Percentiles rank a stretch among this genome's conserved stretches.
phyloP scores from a whole-genome alignment of 306 rosid species.

The Medicago lupulina region DNA sequence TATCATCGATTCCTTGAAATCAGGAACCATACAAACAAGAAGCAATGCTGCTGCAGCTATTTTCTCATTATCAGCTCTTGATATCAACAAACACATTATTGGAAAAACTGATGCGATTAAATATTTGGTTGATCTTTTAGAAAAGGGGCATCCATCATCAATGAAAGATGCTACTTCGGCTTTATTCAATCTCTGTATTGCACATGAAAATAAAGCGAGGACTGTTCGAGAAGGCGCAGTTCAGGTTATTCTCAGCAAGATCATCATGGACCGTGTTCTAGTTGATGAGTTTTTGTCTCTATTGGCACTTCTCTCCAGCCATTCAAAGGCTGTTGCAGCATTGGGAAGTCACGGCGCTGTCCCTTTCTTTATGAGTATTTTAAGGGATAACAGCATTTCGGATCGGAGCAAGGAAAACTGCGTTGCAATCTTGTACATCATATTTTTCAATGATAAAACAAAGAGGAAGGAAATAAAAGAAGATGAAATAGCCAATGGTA shows the following conservation, averaged over 20 bases:
- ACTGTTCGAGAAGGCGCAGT: conserved; percentile 66
- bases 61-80: conserved; percentile 65
- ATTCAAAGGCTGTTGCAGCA: conserved; percentile 63
- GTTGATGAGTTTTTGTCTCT: conserved; percentile 70
- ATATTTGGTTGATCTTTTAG: conserved; percentile 67
- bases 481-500: conserved; percentile 64
- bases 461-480: conserved; percentile 63
- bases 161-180: conserved; percentile 77
- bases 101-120: conserved; percentile 68
- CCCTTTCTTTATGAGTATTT: conserved; percentile 54
- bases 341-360: conserved; percentile 60
- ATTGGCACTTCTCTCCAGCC: conserved; percentile 67
- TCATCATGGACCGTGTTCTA: conserved; percentile 50
- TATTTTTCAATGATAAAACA: conserved; percentile 54
- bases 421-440: conserved; percentile 58
- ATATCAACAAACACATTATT: conserved; percentile 62
- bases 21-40: conserved; percentile 67
- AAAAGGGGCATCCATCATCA: conserved; percentile 62
- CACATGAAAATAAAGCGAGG: conserved; percentile 60
- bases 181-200: conserved; percentile 62
- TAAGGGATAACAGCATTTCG: conserved; percentile 53
- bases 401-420: conserved; percentile 74
- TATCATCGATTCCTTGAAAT: conserved; percentile 62
- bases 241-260: conserved; percentile 58
- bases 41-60: conserved; percentile 89